Conservation (phyloP, 345 rosid genomes). For the Psidium guajava region DNA sequence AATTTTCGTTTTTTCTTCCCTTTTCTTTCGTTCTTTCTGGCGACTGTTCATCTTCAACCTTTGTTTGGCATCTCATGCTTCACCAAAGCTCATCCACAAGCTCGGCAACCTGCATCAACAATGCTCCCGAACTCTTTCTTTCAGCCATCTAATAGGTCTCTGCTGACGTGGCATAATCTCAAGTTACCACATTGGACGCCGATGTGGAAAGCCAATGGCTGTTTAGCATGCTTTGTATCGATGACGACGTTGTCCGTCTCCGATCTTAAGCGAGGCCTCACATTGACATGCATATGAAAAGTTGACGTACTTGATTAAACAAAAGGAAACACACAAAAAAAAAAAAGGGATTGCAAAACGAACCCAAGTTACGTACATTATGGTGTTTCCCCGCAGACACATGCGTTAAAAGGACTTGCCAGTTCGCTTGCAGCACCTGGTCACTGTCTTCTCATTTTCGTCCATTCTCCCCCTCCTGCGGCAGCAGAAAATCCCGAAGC, state of each 20-base stretch:
- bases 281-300: background rate
- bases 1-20: no score
- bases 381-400: background rate
- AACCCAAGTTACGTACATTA: background rate
- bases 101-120: conserved; percentile 43
- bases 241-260: background rate
- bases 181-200: background rate
- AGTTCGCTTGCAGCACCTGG: background rate
- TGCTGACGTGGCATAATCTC: background rate
- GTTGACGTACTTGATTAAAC: background rate
- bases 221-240: background rate
- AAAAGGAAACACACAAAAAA: background rate
- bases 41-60: background rate
- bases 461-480: background rate
- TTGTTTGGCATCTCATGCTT: conserved; percentile 24
- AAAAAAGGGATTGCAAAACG: background rate
- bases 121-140: conserved; percentile 41
- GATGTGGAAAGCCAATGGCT: background rate
- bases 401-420: background rate
- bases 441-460: background rate
- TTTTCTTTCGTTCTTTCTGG: no score
- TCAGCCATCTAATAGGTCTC: background rate
- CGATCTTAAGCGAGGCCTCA: background rate
- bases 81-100: conserved; percentile 59
- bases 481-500: background rate